These are phyloP conservation scores for Pichia sp. DNA, from an alignment of 1,139 yeast genomes.

Conservation along the genomic window DNA sequence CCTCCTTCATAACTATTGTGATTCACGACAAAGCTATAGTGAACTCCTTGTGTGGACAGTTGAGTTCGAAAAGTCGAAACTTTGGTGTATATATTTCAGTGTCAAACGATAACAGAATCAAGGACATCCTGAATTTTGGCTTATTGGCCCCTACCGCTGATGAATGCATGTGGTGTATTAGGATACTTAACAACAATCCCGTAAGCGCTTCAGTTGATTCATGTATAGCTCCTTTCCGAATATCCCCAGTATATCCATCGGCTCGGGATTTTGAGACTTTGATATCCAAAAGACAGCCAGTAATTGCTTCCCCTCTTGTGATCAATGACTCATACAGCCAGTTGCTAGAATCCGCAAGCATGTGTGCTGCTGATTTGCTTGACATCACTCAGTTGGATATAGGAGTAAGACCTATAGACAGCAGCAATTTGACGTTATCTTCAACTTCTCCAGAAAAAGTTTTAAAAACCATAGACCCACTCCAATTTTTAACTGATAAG, in stretches of 20 bases:
- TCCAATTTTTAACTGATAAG: constrained; percentile 24
- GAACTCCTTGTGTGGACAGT: neutral
- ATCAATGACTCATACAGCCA: neutral
- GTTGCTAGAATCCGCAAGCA: neutral
- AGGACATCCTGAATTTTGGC: neutral
- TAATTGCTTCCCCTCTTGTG: neutral
- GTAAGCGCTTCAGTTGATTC: neutral
- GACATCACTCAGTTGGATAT: constrained; percentile 1
- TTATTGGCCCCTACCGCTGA: constrained; percentile 3
- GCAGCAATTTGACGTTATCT: neutral
- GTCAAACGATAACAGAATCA: neutral
- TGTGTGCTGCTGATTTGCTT: neutral
- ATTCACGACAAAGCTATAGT: neutral
- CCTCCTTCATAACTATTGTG: neutral
- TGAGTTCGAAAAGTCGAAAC: neutral
- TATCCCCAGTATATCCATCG: neutral
- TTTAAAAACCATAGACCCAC: constrained; percentile 24
- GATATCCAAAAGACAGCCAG: neutral
- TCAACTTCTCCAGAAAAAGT: constrained; percentile 6
- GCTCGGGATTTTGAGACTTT: neutral
- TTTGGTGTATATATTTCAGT: neutral
- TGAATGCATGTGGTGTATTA: neutral
- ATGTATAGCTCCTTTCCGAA: neutral
- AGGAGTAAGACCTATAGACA: neutral
- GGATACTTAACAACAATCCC: neutral